phyloP scores from a whole-genome alignment of 2,329 filamentous ascomycete species.

The Albophoma yamanashiensis region DNA sequence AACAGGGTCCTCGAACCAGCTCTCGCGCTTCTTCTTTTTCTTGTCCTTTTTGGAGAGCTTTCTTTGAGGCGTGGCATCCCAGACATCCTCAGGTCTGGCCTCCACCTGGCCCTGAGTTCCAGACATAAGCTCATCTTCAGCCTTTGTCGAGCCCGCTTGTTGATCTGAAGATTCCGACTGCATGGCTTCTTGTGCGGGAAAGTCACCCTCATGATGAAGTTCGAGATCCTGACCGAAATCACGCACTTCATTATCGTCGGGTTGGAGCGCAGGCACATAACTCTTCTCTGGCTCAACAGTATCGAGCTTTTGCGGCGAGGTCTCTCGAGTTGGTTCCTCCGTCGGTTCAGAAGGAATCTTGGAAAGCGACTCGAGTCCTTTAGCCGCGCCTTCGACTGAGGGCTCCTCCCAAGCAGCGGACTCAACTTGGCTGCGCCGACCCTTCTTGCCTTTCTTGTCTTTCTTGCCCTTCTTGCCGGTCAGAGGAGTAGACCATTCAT shows the following conservation, averaged over 20 bases:
- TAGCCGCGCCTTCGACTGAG: not conserved
- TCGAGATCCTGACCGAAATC: not conserved
- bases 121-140: not conserved
- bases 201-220: not conserved
- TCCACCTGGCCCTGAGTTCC: not conserved
- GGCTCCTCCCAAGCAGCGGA: not conserved
- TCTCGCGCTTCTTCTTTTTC: slow-evolving; percentile 7
- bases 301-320: not conserved
- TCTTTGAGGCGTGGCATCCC: slow-evolving; percentile 1
- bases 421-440: slow-evolving; percentile 3
- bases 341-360: not conserved
- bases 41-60: slow-evolving; percentile 19
- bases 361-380: not conserved
- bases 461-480: slow-evolving; percentile 12
- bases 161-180: not conserved
- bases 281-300: not conserved
- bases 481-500: slow-evolving; percentile 2
- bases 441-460: slow-evolving; percentile 5
- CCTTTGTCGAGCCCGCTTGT: not conserved
- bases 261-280: not conserved
- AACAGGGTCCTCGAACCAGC: not conserved
- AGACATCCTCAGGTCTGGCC: not conserved
- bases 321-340: not conserved
- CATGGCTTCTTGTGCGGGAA: not conserved
- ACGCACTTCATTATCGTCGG: not conserved